Conservation (phyloP, 2,329 filamentous ascomycete genomes). For the Ophiostoma ips region DNA sequence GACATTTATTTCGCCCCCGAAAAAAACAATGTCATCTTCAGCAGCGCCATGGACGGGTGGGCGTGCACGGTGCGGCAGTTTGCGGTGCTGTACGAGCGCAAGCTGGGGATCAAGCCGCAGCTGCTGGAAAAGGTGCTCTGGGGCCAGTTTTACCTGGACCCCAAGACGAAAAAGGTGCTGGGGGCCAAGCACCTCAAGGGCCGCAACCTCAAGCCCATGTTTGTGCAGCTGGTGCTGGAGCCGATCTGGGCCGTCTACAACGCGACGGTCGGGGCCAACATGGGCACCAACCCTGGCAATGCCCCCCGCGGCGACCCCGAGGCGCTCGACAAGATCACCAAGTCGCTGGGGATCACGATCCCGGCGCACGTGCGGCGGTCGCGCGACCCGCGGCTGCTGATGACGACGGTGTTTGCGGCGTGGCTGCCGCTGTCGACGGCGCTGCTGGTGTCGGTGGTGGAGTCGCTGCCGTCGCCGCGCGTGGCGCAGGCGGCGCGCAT, state of each 20-base stretch:
- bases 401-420: conserved; percentile 73
- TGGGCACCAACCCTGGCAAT: background rate
- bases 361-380: conserved; percentile 74
- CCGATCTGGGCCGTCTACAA: conserved; percentile 94
- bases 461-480: conserved; percentile 76
- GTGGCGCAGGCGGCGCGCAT: conserved; percentile 67
- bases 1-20: conserved; percentile 97
- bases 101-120: conserved; percentile 82
- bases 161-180: conserved; percentile 89
- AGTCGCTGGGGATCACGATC: conserved; percentile 72
- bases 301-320: conserved; percentile 63
- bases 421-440: conserved; percentile 93
- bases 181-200: conserved; percentile 88
- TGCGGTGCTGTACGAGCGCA: conserved; percentile 85
- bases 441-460: conserved; percentile 81
- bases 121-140: conserved; percentile 87
- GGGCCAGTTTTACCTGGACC: conserved; percentile 93
- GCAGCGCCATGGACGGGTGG: conserved; percentile 97
- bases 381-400: conserved; percentile 66
- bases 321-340: conserved; percentile 87
- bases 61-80: conserved; percentile 95
- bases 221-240: conserved; percentile 90
- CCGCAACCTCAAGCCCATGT: conserved; percentile 83
- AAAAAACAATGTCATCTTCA: conserved; percentile 98
- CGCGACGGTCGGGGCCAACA: conserved; percentile 58